Percentiles rank a stretch among this genome's conserved stretches.
phyloP scores from a whole-genome alignment of 257 asterid species.

The Gentiana straminea region DNA sequence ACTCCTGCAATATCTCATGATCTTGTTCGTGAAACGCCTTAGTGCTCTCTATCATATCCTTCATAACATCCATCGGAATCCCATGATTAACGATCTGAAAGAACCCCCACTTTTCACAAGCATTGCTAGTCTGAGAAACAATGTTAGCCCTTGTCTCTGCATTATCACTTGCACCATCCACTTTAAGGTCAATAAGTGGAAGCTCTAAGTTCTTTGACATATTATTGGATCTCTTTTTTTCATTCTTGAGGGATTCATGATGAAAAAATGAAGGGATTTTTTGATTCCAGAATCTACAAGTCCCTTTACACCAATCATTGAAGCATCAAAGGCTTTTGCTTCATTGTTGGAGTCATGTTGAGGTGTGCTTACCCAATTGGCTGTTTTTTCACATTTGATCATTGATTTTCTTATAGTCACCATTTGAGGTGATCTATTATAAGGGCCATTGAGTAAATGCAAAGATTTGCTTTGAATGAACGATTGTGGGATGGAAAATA shows the following conservation, averaged over 20 bases:
- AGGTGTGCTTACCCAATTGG: constrained; percentile 6
- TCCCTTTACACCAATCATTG: constrained; percentile 6
- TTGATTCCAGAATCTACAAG: background rate
- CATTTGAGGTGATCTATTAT: no score
- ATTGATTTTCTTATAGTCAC: no score
- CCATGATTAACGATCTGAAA: constrained; percentile 6
- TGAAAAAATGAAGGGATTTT: background rate
- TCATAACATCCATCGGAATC: background rate
- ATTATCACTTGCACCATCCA: background rate
- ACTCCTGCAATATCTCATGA: background rate
- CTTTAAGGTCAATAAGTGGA: background rate
- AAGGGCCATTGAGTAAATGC: no score
- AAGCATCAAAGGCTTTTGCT: background rate
- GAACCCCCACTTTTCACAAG: constrained; percentile 2
- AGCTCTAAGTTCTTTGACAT: background rate
- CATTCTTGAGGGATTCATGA: background rate
- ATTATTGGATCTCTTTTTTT: background rate
- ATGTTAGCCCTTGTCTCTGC: background rate
- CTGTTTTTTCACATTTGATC: no score
- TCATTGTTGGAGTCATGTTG: background rate
- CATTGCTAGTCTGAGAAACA: background rate
- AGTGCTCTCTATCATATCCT: background rate
- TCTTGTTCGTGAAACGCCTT: constrained; percentile 4
- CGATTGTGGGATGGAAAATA: no score
- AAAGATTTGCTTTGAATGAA: no score